phyloP scores from a whole-genome alignment of 441 rosid genomes.

The Populus trichocarpa region DNA sequence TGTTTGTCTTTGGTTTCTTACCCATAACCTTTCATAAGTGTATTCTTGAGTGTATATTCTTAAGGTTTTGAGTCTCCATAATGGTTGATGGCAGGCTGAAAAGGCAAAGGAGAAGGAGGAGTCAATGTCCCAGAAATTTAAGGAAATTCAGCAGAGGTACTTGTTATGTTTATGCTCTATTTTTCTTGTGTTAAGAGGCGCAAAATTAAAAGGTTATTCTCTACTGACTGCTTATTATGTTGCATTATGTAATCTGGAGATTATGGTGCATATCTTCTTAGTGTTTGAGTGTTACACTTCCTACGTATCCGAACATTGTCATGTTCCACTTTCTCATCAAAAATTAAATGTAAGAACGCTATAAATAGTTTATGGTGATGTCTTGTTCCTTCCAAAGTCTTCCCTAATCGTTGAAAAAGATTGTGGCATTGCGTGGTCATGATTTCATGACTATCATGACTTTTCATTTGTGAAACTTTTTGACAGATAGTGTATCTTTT shows the following conservation, averaged over 20 bases:
- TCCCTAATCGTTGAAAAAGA: not conserved
- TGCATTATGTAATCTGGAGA: not conserved
- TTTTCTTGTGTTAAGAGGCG: not conserved
- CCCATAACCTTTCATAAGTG: not conserved
- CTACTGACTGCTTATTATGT: not conserved
- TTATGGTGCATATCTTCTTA: not conserved
- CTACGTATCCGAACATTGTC: not conserved
- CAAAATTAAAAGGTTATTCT: not conserved
- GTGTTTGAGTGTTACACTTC: not conserved
- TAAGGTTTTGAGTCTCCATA: conserved; percentile 8
- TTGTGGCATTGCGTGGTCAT: not conserved
- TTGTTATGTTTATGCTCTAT: conserved; percentile 5
- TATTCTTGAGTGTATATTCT: conserved; percentile 1
- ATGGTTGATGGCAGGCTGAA: conserved; percentile 63
- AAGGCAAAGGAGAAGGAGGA: conserved; percentile 94
- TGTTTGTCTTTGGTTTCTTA: not conserved
- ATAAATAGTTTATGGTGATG: not conserved
- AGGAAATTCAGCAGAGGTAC: conserved; percentile 63
- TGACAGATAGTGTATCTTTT: not conserved
- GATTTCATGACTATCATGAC: not conserved
- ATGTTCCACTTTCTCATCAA: not conserved
- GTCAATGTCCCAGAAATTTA: conserved; percentile 52
- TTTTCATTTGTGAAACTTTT: not conserved
- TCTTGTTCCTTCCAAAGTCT: not conserved
- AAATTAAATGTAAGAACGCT: not conserved